These are phyloP conservation scores for Mucor indicus DNA, from an alignment of 371 early-diverging fungal species.

Conservation along the genomic window DNA sequence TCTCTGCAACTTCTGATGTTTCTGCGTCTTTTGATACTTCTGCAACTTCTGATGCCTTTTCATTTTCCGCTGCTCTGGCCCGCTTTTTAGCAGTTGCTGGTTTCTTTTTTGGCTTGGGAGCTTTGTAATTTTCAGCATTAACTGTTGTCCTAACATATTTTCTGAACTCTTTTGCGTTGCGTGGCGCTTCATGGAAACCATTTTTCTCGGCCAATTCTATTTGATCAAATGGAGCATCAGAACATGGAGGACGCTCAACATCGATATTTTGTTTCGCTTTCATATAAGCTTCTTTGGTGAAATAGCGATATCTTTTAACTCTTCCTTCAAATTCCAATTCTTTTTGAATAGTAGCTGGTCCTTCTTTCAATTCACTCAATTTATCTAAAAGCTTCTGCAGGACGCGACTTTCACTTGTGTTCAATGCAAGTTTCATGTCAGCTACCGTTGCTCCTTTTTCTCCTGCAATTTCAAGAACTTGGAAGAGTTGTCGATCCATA, in stretches of 20 bases:
- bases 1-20: too few species aligned
- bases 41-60: too few species aligned
- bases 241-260: constrained; percentile 2
- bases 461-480: constrained; percentile 15
- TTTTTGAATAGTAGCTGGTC: too few species aligned
- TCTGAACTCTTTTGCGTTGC: not conserved
- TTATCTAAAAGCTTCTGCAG: constrained; percentile 21
- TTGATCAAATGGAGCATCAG: not conserved
- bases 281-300: constrained; percentile 15
- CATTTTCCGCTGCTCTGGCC: too few species aligned
- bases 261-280: constrained; percentile 12
- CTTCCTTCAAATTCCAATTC: constrained; percentile 37
- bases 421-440: constrained; percentile 12
- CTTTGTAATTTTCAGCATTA: too few species aligned
- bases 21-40: too few species aligned
- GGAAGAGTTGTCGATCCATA: constrained; percentile 16
- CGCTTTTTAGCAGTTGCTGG: too few species aligned
- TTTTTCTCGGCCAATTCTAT: not conserved
- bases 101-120: too few species aligned
- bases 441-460: constrained; percentile 23
- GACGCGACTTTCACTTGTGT: constrained; percentile 16
- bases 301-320: constrained; percentile 34
- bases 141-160: too few species aligned
- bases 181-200: not conserved
- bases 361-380: constrained; percentile 1